These are phyloP conservation scores for Stephania yunnanensis DNA, from an alignment of 164 flowering plant species.

Conservation along the genomic window DNA sequence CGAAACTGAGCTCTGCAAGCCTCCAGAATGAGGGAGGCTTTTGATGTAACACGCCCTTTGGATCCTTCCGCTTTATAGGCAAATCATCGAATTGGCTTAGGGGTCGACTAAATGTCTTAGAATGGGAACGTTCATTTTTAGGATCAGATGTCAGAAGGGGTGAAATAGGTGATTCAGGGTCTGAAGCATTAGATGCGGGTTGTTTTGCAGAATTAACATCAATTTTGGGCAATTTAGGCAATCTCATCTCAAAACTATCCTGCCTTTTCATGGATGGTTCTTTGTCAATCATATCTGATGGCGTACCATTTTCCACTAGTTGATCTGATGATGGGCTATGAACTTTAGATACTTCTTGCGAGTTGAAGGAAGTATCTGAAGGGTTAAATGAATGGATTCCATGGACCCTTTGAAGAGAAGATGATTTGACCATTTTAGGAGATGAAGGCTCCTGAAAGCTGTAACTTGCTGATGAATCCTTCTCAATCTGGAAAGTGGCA, in stretches of 20 bases:
- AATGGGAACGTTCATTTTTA: slow-evolving; percentile 90
- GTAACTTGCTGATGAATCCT: slow-evolving; percentile 70
- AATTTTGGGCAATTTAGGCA: slow-evolving; percentile 83
- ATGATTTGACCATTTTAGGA: slow-evolving; percentile 78
- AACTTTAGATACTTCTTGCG: slow-evolving; percentile 68
- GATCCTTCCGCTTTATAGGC: slow-evolving; percentile 33
- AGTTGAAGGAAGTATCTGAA: slow-evolving; percentile 41
- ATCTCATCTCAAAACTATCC: slow-evolving; percentile 91
- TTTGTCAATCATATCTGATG: slow-evolving; percentile 52
- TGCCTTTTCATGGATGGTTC: slow-evolving; percentile 76
- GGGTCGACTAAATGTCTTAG: slow-evolving; percentile 91
- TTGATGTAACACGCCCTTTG: slow-evolving; percentile 34
- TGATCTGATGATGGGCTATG: slow-evolving; percentile 76
- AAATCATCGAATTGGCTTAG: slow-evolving; percentile 51
- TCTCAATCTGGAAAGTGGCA: slow-evolving; percentile 72
- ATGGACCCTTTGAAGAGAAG: slow-evolving; percentile 80
- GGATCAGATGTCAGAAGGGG: slow-evolving; percentile 96
- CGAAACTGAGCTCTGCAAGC: slow-evolving; percentile 84
- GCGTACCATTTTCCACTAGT: slow-evolving; percentile 62
- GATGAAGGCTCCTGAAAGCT: slow-evolving; percentile 80
- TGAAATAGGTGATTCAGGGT: slow-evolving; percentile 95
- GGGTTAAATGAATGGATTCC: slow-evolving; percentile 42
- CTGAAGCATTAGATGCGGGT: slow-evolving; percentile 63
- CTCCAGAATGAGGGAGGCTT: slow-evolving; percentile 85
- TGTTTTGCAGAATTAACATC: slow-evolving; percentile 61